Evolutionary conservation across 2,329 filamentous ascomycete genomes (phyloP).

Genomic region (Cadophora gregata): DNA sequence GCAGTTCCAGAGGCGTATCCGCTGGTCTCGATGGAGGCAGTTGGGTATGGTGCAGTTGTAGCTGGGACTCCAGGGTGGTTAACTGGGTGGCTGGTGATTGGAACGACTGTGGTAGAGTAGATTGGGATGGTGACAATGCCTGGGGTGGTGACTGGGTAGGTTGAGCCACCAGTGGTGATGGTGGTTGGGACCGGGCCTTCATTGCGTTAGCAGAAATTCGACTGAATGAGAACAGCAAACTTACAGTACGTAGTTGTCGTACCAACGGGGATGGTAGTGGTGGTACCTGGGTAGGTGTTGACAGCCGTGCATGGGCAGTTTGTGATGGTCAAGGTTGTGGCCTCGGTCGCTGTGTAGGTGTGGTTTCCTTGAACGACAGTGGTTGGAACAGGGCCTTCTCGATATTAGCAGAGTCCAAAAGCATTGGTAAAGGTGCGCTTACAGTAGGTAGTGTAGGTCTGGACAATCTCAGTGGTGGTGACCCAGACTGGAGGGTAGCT

Average conservation of each 20-base stretch:
- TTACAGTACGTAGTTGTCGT: constrained; percentile 31
- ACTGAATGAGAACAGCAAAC: not conserved
- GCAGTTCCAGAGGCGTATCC: constrained; percentile 17
- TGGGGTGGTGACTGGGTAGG: constrained; percentile 51
- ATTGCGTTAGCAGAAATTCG: not conserved
- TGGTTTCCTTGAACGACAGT: constrained; percentile 32
- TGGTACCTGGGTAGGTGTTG: constrained; percentile 21
- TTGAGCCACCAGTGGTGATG: constrained; percentile 50
- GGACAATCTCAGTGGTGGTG: constrained; percentile 51
- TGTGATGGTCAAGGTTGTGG: constrained; percentile 54
- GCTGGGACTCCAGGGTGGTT: constrained; percentile 23
- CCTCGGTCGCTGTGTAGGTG: constrained; percentile 66
- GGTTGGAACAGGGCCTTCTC: constrained; percentile 20
- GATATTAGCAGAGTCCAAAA: not conserved
- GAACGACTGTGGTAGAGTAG: constrained; percentile 23
- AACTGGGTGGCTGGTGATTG: constrained; percentile 24
- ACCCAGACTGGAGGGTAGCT: constrained; percentile 43
- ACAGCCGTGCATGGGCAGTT: constrained; percentile 47
- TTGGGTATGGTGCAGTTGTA: constrained; percentile 21
- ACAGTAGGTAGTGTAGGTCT: constrained; percentile 57
- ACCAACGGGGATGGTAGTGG: constrained; percentile 24
- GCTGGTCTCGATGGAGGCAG: constrained; percentile 18
- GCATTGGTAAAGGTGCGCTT: constrained; percentile 51
- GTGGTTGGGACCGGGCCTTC: constrained; percentile 53
- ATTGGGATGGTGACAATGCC: constrained; percentile 30